Evolutionary conservation across 1,139 yeast species (phyloP).

Genomic region (Blastobotrys raffinosifermentans): DNA sequence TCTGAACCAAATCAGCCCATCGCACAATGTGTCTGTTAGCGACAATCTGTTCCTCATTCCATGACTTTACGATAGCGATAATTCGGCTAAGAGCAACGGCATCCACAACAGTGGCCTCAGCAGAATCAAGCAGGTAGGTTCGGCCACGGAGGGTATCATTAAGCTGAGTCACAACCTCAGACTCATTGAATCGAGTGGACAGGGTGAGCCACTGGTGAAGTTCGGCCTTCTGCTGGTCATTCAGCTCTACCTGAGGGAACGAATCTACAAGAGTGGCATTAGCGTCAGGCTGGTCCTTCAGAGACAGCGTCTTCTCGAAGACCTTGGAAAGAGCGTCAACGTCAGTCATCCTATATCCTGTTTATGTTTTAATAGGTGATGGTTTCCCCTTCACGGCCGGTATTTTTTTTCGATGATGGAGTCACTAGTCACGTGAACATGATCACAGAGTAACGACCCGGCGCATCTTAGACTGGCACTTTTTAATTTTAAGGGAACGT

Average conservation of each 20-base stretch:
- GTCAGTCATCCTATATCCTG: too few relatives aligned
- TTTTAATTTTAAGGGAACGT: too few relatives aligned
- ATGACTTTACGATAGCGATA: slow-evolving; percentile 51
- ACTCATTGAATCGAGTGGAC: slow-evolving; percentile 43
- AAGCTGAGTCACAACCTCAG: slow-evolving; percentile 45
- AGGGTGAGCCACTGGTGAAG: slow-evolving; percentile 77
- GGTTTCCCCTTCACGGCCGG: too few relatives aligned
- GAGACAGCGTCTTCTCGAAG: slow-evolving; percentile 22
- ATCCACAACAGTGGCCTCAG: slow-evolving; percentile 60
- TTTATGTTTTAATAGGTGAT: too few relatives aligned
- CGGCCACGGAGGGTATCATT: slow-evolving; percentile 63
- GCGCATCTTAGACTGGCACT: too few relatives aligned
- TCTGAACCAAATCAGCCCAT: slow-evolving; percentile 87
- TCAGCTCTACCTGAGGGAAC: slow-evolving; percentile 23
- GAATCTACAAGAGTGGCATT: slow-evolving; percentile 10
- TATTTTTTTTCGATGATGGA: too few relatives aligned
- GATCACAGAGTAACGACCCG: too few relatives aligned
- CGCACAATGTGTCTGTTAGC: slow-evolving; percentile 74
- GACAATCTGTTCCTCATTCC: slow-evolving; percentile 53
- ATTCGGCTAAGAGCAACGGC: slow-evolving; percentile 60
- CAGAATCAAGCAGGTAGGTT: slow-evolving; percentile 64
- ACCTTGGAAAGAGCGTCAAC: slow-evolving; percentile 24
- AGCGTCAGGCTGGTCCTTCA: slow-evolving; percentile 19
- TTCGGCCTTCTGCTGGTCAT: slow-evolving; percentile 54
- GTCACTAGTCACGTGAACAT: too few relatives aligned